These are phyloP conservation scores for Parmelia sp. DNA, from an alignment of 495 filamentous ascomycete species.

Conservation along the genomic window DNA sequence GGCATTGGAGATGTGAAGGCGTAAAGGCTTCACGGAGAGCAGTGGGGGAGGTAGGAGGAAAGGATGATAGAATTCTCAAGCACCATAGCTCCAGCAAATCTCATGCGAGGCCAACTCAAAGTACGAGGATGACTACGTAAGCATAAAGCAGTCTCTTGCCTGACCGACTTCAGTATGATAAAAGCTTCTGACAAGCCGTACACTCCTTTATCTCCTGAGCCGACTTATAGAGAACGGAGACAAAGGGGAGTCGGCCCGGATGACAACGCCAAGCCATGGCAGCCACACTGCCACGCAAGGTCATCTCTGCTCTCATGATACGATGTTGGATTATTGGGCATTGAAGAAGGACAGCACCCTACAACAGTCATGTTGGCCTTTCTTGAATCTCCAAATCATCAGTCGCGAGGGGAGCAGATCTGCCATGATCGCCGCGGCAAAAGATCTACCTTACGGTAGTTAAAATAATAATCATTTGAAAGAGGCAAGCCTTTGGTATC, in stretches of 20 bases:
- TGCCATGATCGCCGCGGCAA: background rate
- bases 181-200: background rate
- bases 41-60: background rate
- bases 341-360: too few species aligned
- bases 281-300: conserved; percentile 3
- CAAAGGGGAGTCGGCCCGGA: background rate
- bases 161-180: background rate
- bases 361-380: background rate
- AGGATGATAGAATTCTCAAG: background rate
- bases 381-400: background rate
- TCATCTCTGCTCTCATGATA: background rate
- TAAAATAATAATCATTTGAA: background rate
- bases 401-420: background rate
- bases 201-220: background rate
- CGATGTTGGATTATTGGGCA: too few species aligned
- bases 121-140: background rate
- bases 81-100: background rate
- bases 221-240: too few species aligned
- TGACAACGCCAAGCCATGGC: background rate
- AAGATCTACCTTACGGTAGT: too few species aligned
- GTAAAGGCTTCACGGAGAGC: background rate
- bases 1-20: background rate
- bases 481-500: background rate
- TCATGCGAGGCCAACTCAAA: background rate
- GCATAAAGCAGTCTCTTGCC: background rate